phyloP scores from a whole-genome alignment of 768 basidiomycete species.

The Boletellus emodensis region DNA sequence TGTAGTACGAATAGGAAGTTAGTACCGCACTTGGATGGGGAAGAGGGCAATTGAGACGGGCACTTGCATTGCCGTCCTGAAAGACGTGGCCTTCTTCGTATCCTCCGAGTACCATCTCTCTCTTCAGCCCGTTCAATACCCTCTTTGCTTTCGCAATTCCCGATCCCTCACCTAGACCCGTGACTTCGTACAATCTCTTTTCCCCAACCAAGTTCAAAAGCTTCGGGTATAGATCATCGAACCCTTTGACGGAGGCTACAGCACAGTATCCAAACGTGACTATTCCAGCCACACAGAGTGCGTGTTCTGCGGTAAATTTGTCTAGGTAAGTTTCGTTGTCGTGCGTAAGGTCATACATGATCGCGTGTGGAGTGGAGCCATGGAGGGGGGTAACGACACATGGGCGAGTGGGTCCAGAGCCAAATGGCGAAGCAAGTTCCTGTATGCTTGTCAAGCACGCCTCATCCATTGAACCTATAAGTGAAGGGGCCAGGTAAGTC shows the following conservation, averaged over 20 bases:
- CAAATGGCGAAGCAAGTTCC: constrained; percentile 77
- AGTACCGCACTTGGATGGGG: neutral
- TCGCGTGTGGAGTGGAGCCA: constrained; percentile 87
- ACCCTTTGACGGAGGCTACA: constrained; percentile 92
- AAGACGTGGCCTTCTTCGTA: constrained; percentile 94
- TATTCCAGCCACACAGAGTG: constrained; percentile 91
- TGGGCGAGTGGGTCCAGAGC: constrained; percentile 71
- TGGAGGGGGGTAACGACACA: constrained; percentile 76
- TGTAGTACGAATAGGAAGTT: constrained; percentile 29
- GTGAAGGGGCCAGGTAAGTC: neutral
- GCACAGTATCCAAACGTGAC: constrained; percentile 87
- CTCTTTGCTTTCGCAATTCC: constrained; percentile 61
- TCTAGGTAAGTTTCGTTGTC: constrained; percentile 92
- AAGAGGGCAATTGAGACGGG: neutral
- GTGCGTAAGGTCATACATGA: constrained; percentile 94
- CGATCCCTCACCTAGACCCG: constrained; percentile 50
- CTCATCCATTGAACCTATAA: constrained; percentile 84
- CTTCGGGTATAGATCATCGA: constrained; percentile 96
- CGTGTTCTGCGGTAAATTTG: constrained; percentile 92
- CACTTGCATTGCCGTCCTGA: constrained; percentile 88
- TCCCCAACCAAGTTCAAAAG: constrained; percentile 87
- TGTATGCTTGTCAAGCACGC: constrained; percentile 76
- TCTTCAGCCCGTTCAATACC: constrained; percentile 79
- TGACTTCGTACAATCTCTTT: constrained; percentile 72
- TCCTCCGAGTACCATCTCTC: constrained; percentile 86